Evolutionary conservation across 768 basidiomycete species (phyloP).

Genomic region (Sporobolomyces roseus): DNA sequence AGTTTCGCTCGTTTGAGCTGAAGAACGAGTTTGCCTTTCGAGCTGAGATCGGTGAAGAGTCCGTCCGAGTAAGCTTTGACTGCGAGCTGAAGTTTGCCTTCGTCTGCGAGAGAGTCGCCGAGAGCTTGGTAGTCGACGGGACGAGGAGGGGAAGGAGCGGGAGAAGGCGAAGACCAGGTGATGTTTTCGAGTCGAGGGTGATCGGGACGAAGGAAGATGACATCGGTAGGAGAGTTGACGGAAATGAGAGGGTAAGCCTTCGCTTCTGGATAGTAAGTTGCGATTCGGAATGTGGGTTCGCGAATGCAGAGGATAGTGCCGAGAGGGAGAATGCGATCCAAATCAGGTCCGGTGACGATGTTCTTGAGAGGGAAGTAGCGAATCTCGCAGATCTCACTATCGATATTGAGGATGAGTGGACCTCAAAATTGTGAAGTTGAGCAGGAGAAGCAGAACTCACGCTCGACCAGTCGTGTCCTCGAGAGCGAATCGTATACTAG

Average conservation of each 20-base stretch:
- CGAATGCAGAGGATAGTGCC: slow-evolving; percentile 47
- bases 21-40: slow-evolving; percentile 7
- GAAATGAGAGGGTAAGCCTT: slow-evolving; percentile 38
- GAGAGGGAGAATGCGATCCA: slow-evolving; percentile 47
- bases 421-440: no score
- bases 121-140: slow-evolving; percentile 37
- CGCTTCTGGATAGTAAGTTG: slow-evolving; percentile 21
- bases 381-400: not conserved
- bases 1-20: slow-evolving; percentile 26
- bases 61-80: slow-evolving; percentile 43
- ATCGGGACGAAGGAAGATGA: not conserved
- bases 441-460: not conserved
- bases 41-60: not conserved
- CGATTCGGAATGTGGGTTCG: slow-evolving; percentile 47
- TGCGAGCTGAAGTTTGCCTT: slow-evolving; percentile 46
- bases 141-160: not conserved
- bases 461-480: slow-evolving; percentile 2
- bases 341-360: slow-evolving; percentile 1
- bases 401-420: no score
- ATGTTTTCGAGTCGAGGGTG: slow-evolving; percentile 25
- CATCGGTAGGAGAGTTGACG: slow-evolving; percentile 44
- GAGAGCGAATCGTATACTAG: not conserved
- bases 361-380: not conserved
- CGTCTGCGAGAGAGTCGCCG: slow-evolving; percentile 45
- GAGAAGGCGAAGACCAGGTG: not conserved